Evolutionary conservation across 805 yeast genomes (phyloP), one percentile per base, ranked within the genome.

Genomic region (Hanseniaspora lindneri): DNA sequence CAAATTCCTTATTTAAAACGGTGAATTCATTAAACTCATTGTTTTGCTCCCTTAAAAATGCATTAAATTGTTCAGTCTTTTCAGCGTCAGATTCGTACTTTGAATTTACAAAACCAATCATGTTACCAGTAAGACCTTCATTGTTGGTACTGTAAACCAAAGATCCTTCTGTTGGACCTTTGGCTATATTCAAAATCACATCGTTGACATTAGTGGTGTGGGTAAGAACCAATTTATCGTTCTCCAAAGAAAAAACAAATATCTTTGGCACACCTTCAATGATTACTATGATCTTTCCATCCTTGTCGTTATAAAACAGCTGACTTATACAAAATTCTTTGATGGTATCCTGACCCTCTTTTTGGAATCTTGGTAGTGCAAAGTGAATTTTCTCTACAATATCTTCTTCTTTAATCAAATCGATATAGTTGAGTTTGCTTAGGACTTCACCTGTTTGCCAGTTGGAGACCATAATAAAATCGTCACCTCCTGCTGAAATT

Each of bases 401-500:
- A 52, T 83, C 67, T 55, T 67, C 73, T 23, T 70, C 68, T 32
- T 61, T 53, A 23, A 69, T 58, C 17, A 67, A 50, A 0, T 68
- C 66, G 24, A 71, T 65, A 21, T 81, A 64, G 20, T 76, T 71
- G 39, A 80, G 67, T 47, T 70, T 69, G 25, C 69, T 67, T 3
- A 82, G 51, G 50, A 74, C 66, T 49, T 66, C 61, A 30, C 75
- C 76, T 16, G 68, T 59, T 23, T 68, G 66, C 95, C 96, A 87
- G 53, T 83, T 71, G 96, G 97, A 89, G 17, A 77, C 60, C 52
- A 74, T 69, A 11, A 92, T 58, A 54, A 63, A 77, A 47, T 75
- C 76, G 60, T 92, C 98, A 54, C 98, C 99, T 30, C 99, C 98
- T 3, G 81, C 97, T 59, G 92, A 80, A 21, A 88, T 63, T 47